phyloP scores from a whole-genome alignment of 768 basidiomycete species.

The Macrolepiota albuminosa region DNA sequence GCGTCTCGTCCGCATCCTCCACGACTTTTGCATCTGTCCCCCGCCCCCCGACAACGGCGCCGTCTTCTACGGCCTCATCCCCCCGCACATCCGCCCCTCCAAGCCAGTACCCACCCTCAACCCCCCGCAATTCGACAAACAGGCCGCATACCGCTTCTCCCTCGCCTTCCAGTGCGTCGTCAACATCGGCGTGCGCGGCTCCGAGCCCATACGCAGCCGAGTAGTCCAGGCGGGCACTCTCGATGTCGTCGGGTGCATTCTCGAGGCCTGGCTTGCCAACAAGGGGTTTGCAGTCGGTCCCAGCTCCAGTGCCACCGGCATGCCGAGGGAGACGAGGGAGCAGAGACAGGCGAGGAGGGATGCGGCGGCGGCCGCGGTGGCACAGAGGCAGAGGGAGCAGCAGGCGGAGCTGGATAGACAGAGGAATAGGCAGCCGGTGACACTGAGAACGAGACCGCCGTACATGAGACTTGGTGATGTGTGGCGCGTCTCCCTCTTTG shows the following conservation, averaged over 20 bases:
- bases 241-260: constrained; percentile 88
- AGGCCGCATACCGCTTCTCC: constrained; percentile 83
- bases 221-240: constrained; percentile 94
- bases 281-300: constrained; percentile 87
- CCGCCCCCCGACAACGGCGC: constrained; percentile 78
- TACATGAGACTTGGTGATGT: neutral
- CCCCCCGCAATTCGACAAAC: constrained; percentile 69
- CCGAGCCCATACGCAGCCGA: constrained; percentile 82
- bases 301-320: constrained; percentile 68
- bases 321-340: constrained; percentile 71
- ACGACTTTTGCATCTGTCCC: constrained; percentile 81
- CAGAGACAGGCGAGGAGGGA: constrained; percentile 61
- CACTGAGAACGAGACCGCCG: constrained; percentile 4
- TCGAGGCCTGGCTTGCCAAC: constrained; percentile 89
- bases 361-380: constrained; percentile 38
- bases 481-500: neutral
- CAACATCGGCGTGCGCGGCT: constrained; percentile 96
- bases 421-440: constrained; percentile 27
- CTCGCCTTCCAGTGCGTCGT: constrained; percentile 96
- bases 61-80: constrained; percentile 71
- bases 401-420: constrained; percentile 56
- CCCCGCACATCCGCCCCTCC: constrained; percentile 53
- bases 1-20: constrained; percentile 86
- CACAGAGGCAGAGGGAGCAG: constrained; percentile 49
- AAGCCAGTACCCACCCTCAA: constrained; percentile 59